Evolutionary conservation across 257 asterid species (phyloP).

Genomic region (Solanum rostratum): DNA sequence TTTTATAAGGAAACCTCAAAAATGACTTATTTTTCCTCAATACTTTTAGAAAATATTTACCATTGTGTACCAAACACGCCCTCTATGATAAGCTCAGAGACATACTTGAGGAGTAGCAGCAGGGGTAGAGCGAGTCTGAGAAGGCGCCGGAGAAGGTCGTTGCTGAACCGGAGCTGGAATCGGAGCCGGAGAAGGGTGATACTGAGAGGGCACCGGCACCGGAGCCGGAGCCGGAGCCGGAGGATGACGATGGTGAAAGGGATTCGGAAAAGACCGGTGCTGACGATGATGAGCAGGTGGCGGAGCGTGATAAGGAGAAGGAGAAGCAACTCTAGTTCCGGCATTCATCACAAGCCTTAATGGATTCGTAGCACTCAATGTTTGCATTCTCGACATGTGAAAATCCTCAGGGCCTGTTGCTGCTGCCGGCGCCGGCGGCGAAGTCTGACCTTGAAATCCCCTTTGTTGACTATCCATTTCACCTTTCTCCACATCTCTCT

Average conservation of each 20-base stretch:
- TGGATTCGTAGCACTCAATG: constrained; percentile 77
- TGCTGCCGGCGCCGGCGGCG: not conserved
- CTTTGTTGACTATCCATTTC: constrained; percentile 19
- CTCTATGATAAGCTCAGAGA: not conserved
- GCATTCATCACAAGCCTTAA: constrained; percentile 59
- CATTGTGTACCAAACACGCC: not conserved
- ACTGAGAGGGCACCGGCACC: not conserved
- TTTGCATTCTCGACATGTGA: constrained; percentile 68
- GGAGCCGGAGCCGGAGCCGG: not conserved
- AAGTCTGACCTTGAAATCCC: constrained; percentile 19
- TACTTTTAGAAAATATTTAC: not conserved
- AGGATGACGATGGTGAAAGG: constrained; percentile 14
- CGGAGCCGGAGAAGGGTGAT: constrained; percentile 7
- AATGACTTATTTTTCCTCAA: not conserved
- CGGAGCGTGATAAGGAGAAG: constrained; percentile 24
- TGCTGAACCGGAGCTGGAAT: constrained; percentile 10
- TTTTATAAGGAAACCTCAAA: not conserved
- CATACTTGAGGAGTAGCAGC: constrained; percentile 47
- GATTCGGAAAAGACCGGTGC: constrained; percentile 14
- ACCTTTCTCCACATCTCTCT: constrained; percentile 74
- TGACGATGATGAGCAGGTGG: constrained; percentile 7
- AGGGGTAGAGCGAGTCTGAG: constrained; percentile 51
- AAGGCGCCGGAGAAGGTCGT: constrained; percentile 21
- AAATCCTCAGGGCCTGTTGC: constrained; percentile 6
- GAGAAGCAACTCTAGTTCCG: constrained; percentile 76